Evolutionary conservation across 2,329 filamentous ascomycete genomes (phyloP), one percentile per base, ranked within the genome.

Genomic region (Fusarium pininemorale): DNA sequence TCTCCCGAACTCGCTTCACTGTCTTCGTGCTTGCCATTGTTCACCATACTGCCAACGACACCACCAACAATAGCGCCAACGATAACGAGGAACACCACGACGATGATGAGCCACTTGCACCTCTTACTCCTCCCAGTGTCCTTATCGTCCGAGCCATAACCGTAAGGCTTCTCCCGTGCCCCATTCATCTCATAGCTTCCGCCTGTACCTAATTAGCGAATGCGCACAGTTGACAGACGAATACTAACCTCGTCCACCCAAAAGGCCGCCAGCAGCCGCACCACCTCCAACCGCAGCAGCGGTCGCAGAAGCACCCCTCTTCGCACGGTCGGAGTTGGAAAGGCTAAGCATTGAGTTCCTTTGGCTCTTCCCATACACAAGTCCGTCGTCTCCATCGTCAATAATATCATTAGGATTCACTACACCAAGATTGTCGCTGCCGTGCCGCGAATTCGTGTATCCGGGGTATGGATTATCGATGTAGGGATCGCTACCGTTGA

Each of bases 381-480:
- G 87, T 3, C 93, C 94, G 80, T 97, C 95, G 78, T 98, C 95
- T 35, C 94, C 94, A 79, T 98, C 95, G 80, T 98, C 95, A 28
- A 89, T 89, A 73, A 98, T 95, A 20, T 92, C 91, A 78, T 93
- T 90, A 6, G 95, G 94, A 80, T 98, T 91, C 67, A 96, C 88
- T 4, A 89, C 84, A 44, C 89, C 88, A 8, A 91, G 82, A 14
- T 84, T 81, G 30, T 87, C 83, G 66, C 87, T 87, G 37, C 82
- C 87, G 82, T 79, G 83, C 44, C 82, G 82, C 16, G 78, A 80
- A 69, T 80, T 85, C 9, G 51, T 62, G 45, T 89, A 90, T 74
- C 88, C 87, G 63, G 89, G 88, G 79, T 94, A 94, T 0, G 92
- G 92, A 55, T 92, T 91, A 76, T 93, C 91, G 37, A 85, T 83